These are phyloP conservation scores for Viola pubescens DNA, from an alignment of 441 rosid species.

Conservation along the genomic window DNA sequence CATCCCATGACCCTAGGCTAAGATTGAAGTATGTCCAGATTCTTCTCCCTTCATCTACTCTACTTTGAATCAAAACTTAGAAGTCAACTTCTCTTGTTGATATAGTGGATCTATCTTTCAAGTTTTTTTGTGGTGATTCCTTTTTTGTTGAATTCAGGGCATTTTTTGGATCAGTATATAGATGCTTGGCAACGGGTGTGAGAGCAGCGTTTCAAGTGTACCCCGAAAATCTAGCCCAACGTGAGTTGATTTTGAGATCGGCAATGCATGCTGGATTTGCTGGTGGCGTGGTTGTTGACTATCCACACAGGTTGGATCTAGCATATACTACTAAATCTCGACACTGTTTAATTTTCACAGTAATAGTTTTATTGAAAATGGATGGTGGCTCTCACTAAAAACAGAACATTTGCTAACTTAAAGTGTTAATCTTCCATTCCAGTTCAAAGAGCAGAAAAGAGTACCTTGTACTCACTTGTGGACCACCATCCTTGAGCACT, in stretches of 20 bases:
- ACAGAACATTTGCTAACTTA: no score
- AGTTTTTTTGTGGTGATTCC: no score
- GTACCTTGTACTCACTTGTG: conserved; percentile 81
- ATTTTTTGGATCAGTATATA: conserved; percentile 81
- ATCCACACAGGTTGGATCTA: conserved; percentile 67
- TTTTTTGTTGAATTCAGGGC: conserved; percentile 37
- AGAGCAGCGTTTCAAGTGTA: conserved; percentile 86
- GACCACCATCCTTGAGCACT: conserved; percentile 46
- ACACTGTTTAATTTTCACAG: no score
- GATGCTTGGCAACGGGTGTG: conserved; percentile 81
- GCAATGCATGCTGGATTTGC: conserved; percentile 93
- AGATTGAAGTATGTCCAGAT: conserved; percentile 64
- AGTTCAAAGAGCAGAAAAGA: conserved; percentile 84
- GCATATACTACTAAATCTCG: no score
- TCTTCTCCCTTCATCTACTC: background rate
- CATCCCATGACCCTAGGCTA: conserved; percentile 78
- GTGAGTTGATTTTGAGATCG: conserved; percentile 66
- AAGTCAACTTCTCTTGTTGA: no score
- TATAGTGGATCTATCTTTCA: no score
- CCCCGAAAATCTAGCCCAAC: conserved; percentile 79
- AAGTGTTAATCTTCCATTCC: conserved; percentile 2
- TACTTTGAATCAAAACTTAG: no score
- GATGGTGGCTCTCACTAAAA: no score
- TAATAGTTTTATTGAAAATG: no score
- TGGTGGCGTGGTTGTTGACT: conserved; percentile 89